Evolutionary conservation across 441 rosid genomes (phyloP), one percentile per base, ranked within the genome.

Genomic region (Corymbia citriodora): DNA sequence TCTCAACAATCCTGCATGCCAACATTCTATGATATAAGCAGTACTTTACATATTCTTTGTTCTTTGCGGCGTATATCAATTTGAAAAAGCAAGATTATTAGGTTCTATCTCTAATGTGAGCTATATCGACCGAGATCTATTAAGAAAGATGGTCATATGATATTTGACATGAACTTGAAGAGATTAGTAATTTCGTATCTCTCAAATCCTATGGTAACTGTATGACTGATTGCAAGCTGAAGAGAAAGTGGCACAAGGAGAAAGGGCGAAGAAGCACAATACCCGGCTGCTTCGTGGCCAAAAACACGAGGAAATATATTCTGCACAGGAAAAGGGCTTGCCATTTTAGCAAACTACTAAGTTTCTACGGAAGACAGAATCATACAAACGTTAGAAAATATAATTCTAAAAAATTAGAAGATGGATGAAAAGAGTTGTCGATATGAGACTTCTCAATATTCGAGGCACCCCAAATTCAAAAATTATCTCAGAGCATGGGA

Each of bases 281-380:
- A 96, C 99, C 99, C 98, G 15, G 99, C 95, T 91, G 98, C 99
- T 95, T 97, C 99, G 91, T 98, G 99, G 90, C 99, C 99, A 93
- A 97, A 96, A 88, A 98, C 96, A 88, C 99, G 93, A 23, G 99
- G 99, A 91, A 98, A 96, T 90, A 97, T 92, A 90, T 96, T 92
- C 98, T 97, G 96, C 93, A 89, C 52, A 90, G 87, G 86, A 53
- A 92, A 91, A 72, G 54, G 92, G 10, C 33, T 23, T 0, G 79
- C 40, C 40, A 16, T 16, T 68, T 31, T 9, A 68, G 45, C 9
- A 40, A 4, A 17, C 45, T 17, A 0, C 79, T 17, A n/a, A 31
- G 79, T 2, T 68, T 31, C 45, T 36, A 19, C 7, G 0, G 45
- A 52, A 59, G 45, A 31, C 4, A 31, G 79, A 68, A 68, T 68